Evolutionary conservation across 768 basidiomycete species (phyloP).

Genomic region (Mycena olivaceomarginata): DNA sequence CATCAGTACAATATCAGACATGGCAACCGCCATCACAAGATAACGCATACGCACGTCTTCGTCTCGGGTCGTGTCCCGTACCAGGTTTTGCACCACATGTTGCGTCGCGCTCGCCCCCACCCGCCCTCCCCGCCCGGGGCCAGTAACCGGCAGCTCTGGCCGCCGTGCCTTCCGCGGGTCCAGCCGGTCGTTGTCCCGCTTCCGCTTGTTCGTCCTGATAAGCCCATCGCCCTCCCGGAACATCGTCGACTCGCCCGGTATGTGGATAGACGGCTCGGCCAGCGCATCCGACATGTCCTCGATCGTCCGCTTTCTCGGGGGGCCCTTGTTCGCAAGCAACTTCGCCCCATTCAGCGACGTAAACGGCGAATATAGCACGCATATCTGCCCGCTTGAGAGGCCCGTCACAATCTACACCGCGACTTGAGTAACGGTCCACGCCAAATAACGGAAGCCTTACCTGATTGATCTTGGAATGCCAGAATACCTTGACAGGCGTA

Average conservation of each 20-base stretch:
- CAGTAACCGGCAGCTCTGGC: conserved; percentile 94
- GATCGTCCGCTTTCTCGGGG: conserved; percentile 85
- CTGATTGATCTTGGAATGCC: conserved; percentile 99
- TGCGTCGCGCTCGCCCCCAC: conserved; percentile 98
- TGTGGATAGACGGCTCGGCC: conserved; percentile 91
- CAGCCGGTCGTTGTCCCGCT: conserved; percentile 90
- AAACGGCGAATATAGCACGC: conserved; percentile 93
- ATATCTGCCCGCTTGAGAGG: conserved; percentile 90
- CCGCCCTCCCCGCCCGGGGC: conserved; percentile 94
- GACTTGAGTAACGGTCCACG: conserved; percentile 13
- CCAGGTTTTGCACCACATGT: conserved; percentile 96
- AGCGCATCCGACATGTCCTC: conserved; percentile 94
- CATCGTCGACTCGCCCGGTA: conserved; percentile 94
- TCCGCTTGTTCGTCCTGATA: conserved; percentile 88
- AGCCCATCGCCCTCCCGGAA: conserved; percentile 88
- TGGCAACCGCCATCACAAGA: conserved; percentile 52
- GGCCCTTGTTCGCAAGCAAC: conserved; percentile 91
- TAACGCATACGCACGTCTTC: conserved; percentile 88
- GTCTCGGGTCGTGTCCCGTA: conserved; percentile 92
- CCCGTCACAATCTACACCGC: conserved; percentile 86
- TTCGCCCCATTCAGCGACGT: conserved; percentile 96
- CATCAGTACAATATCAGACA: conserved; percentile 41
- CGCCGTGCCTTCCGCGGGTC: conserved; percentile 95
- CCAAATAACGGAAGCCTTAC: conserved; percentile 59
- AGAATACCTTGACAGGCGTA: conserved; percentile 92